phyloP scores from a whole-genome alignment of 495 filamentous ascomycete species.

The Cercophora samala region DNA sequence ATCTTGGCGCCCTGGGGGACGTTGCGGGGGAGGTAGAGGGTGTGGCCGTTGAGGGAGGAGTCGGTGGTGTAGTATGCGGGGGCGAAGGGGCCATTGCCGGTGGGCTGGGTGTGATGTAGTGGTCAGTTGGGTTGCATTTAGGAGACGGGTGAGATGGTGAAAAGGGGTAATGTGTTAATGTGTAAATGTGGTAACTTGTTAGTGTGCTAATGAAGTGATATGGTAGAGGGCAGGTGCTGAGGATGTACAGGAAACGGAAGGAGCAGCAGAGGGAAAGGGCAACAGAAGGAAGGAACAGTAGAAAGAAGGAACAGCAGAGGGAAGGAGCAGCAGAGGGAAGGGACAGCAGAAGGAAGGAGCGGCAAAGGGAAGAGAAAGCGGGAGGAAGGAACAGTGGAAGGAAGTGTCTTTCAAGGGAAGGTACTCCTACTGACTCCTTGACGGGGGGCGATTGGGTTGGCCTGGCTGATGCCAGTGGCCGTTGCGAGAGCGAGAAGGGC shows the following conservation, averaged over 20 bases:
- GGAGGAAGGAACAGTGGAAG: background rate
- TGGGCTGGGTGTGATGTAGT: background rate
- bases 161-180: background rate
- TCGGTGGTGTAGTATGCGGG: conserved; percentile 21
- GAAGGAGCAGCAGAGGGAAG: background rate
- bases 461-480: background rate
- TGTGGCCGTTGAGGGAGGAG: conserved; percentile 27
- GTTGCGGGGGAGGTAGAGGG: conserved; percentile 25
- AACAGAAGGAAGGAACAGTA: background rate
- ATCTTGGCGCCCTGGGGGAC: conserved; percentile 26
- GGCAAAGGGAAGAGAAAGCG: background rate
- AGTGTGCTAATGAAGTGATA: background rate
- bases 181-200: background rate
- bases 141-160: background rate
- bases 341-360: background rate
- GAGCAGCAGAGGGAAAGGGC: too few species aligned
- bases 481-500: background rate
- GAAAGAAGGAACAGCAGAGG: background rate
- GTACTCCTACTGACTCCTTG: background rate
- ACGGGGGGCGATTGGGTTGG: background rate
- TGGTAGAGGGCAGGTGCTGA: background rate
- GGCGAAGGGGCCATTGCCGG: conserved; percentile 8
- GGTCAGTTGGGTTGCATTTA: background rate
- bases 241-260: too few species aligned
- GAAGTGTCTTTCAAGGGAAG: background rate